phyloP scores from a whole-genome alignment of 306 rosid genomes.

The Vigna radiata region DNA sequence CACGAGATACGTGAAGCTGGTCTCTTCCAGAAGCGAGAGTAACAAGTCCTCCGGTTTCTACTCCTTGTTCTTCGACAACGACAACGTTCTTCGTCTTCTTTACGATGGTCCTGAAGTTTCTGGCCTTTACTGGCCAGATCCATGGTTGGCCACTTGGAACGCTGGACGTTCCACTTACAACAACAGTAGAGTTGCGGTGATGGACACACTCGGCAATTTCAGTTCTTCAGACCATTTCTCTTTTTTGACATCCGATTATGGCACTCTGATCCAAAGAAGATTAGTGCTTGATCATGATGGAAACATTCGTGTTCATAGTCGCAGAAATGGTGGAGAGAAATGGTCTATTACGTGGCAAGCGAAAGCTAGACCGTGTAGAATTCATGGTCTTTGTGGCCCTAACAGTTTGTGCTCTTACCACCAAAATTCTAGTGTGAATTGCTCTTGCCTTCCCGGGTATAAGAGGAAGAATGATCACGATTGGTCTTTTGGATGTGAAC shows the following conservation, averaged over 20 bases:
- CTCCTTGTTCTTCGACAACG: conserved; percentile 52
- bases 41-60: conserved; percentile 64
- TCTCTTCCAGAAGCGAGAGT: conserved; percentile 58
- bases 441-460: conserved; percentile 57
- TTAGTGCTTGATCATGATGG: conserved; percentile 63
- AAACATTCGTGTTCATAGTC: conserved; percentile 55
- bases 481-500: conserved; percentile 60
- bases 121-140: conserved; percentile 62
- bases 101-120: conserved; percentile 62
- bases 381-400: conserved; percentile 63
- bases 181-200: conserved; percentile 52
- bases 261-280: conserved; percentile 49
- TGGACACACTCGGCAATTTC: conserved; percentile 56
- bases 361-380: conserved; percentile 45
- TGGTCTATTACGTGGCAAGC: conserved; percentile 69
- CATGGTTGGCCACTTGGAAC: conserved; percentile 50
- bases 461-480: conserved; percentile 33
- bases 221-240: conserved; percentile 57
- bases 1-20: conserved; percentile 45
- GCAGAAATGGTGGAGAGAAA: conserved; percentile 8
- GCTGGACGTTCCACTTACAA: conserved; percentile 54
- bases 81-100: conserved; percentile 59
- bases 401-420: conserved; percentile 50
- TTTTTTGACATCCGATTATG: conserved; percentile 52
- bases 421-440: conserved; percentile 26